A percentile compares a stretch with the other conserved stretches of the same genome.
Conservation (phyloP, 306 rosid genomes). For the Dryas alaskensis region DNA sequence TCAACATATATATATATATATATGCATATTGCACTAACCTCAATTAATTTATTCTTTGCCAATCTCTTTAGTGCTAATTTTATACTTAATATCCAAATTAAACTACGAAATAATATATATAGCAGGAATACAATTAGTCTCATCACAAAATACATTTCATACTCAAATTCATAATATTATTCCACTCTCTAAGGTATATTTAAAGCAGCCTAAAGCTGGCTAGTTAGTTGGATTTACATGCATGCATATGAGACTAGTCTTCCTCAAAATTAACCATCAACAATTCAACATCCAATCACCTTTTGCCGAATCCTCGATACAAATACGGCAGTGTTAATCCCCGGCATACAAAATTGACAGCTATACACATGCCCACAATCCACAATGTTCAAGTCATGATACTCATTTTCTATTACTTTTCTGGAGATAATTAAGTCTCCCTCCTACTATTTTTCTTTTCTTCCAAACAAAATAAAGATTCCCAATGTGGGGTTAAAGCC, state of each 20-base stretch:
- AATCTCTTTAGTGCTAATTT: too few species aligned
- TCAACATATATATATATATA: neutral
- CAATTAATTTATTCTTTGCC: too few species aligned
- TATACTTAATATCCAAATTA: too few species aligned
- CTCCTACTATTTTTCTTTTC: neutral
- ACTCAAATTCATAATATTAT: neutral
- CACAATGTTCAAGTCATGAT: constrained; percentile 5
- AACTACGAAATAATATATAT: too few species aligned
- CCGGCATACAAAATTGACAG: constrained; percentile 8
- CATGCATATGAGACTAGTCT: constrained; percentile 3
- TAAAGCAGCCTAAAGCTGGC: neutral
- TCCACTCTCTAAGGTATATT: neutral
- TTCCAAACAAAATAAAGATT: constrained; percentile 5
- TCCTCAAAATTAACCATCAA: neutral
- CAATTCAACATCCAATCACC: constrained; percentile 1
- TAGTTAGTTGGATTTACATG: neutral
- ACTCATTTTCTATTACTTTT: neutral
- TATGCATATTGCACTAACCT: too few species aligned
- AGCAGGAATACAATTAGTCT: too few species aligned
- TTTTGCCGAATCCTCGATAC: constrained; percentile 18
- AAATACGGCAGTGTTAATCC: constrained; percentile 5
- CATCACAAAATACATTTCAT: neutral
- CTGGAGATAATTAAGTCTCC: constrained; percentile 10
- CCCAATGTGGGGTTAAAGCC: constrained; percentile 3
- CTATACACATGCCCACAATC: neutral